Evolutionary conservation across 257 asterid species (phyloP), one percentile per base, ranked within the genome.

Genomic region (Lithospermum erythrorhizon): DNA sequence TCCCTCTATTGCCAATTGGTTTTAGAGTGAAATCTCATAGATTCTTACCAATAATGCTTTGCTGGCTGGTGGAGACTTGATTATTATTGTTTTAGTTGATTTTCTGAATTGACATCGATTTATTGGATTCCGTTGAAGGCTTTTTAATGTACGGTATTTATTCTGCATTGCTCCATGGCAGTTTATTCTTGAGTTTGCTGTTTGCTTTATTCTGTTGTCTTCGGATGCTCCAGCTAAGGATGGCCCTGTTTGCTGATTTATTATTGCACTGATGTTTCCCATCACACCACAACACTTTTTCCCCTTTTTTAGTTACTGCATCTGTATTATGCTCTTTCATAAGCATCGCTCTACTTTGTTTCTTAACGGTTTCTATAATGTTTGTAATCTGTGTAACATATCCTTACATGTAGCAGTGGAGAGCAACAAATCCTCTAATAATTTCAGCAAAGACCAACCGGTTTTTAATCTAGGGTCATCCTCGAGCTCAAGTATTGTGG

Each of bases 401-500:
- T 20, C 21, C 23, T 20, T 57, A 7, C 63, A 66, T 52, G 3
- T 54, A 22, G 8, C 15, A 62, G 55, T 80, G 79, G 95, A 81
- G 62, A 79, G 72, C 69, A 86, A 83, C 69, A 83, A 81, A 79
- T 81, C 87, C 10, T 70, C 81, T 18, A 77, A 77, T 3, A 77
- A 63, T 63, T 58, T 85, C n/a, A 78, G 65, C 77, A 68, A 16
- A 72, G 83, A 75, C 68, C 85, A 75, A 59, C 77, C 80, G 19
- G 73, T 29, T 59, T 77, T 73, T 53, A 62, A 78, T 2, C 75
- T 64, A 23, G 72, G 71, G 55, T 78, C 85, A 2, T 82, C 90
- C 71, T 76, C 87, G 65, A 73, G 81, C 23, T 76, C 87, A 11
- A 85, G 94, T 76, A 80, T 76, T 55, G 78, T 79, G 2, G 87